Base-by-base conservation (phyloP, 345 rosid genomes). In the Microthlaspi erraticum region DNA sequence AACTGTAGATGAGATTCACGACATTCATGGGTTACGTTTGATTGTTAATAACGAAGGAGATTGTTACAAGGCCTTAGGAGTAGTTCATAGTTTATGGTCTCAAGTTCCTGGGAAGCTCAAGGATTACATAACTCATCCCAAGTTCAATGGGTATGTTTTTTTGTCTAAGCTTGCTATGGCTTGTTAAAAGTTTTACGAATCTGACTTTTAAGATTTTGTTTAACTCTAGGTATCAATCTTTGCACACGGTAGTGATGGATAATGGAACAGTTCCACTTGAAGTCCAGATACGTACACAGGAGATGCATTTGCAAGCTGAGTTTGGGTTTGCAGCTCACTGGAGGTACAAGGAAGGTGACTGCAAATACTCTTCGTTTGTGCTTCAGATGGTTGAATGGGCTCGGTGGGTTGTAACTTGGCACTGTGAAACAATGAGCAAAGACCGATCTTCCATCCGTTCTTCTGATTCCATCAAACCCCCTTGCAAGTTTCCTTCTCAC, bases 341-440 rank as follows among this genome's bases (percentile, higher is more conserved):
- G 99, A 89, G 97, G 73, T 94, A 94, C 79, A 94, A 94, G 70
- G 96, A 94, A 80, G 90, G 85, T 62, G 95, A 88, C 67, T 81
- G 89, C 81, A 70, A 87, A 80, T 87, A 89, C 68, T 83, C 97
- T 12, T 80, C 88, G 4, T 91, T 82, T 68, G 93, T 91, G 63
- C 90, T 91, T 79, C 95, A 87, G 80, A 89, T 94, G 99, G 95
- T 94, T 58, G 99, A 91, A 83, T 91, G 96, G 97, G 97, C 95
- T 46, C 83, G 97, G 23, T 94, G 97, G 97, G 90, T 89, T 19
- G 82, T 94, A 61, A 81, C 87, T 42, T 94, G 99, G 99, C 97
- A 91, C 45, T 94, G 95, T 34, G 96, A 91, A 83, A 63, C 95
- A 58, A 89, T 89, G 90, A 88, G 80, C 80, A 89, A 80, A 70